Percentiles rank a stretch among this genome's conserved stretches.
Evolutionary conservation across 306 rosid genomes (phyloP).

Genomic region (Sindora glabra): DNA sequence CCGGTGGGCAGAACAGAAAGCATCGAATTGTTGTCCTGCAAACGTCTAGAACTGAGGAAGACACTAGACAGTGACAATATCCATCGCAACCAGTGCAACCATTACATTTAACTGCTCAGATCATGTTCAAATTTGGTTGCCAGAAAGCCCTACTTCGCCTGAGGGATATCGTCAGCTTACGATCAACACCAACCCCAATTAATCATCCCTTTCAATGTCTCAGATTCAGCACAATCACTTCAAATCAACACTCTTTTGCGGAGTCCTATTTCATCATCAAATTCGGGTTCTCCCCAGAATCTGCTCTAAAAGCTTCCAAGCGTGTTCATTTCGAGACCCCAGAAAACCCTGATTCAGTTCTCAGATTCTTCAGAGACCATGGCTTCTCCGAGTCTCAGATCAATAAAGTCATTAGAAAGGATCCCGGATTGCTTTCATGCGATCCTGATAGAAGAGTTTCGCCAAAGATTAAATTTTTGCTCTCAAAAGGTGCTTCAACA

Average conservation of each 20-base stretch:
- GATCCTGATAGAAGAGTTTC: neutral
- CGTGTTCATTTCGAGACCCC: constrained; percentile 5
- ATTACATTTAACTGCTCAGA: too few relatives aligned
- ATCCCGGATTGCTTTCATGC: neutral
- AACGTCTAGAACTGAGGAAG: too few relatives aligned
- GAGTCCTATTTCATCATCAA: constrained; percentile 22
- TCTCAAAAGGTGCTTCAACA: constrained; percentile 18
- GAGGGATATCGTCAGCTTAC: too few relatives aligned
- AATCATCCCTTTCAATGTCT: too few relatives aligned
- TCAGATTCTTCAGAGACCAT: neutral
- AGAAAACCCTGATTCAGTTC: constrained; percentile 4
- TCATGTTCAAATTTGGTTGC: too few relatives aligned
- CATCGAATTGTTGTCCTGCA: too few relatives aligned
- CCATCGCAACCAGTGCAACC: too few relatives aligned
- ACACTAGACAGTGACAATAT: too few relatives aligned
- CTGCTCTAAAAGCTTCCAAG: constrained; percentile 17
- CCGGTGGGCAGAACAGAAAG: too few relatives aligned
- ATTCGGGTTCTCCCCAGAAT: constrained; percentile 19
- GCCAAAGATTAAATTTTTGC: constrained; percentile 25
- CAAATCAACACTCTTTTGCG: constrained; percentile 1
- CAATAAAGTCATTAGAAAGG: neutral
- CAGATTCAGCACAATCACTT: neutral
- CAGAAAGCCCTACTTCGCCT: too few relatives aligned
- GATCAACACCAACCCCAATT: too few relatives aligned
- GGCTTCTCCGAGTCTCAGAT: constrained; percentile 10